Evolutionary conservation across 805 yeast species (phyloP).

Genomic region (Saturnispora besseyi): DNA sequence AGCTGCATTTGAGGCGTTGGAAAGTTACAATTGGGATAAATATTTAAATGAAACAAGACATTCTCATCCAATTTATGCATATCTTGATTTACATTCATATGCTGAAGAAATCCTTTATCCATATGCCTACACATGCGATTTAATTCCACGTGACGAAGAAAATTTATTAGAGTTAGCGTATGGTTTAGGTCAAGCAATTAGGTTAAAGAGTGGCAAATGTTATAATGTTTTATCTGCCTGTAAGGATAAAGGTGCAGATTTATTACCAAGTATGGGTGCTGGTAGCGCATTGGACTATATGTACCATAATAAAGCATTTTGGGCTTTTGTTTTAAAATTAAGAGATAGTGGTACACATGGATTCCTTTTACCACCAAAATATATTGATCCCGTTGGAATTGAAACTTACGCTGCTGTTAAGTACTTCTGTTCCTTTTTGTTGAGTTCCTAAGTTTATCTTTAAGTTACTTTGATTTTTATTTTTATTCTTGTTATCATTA

Average conservation of each 20-base stretch:
- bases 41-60: constrained; percentile 40
- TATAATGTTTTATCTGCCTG: constrained; percentile 75
- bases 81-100: constrained; percentile 76
- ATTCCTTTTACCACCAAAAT: constrained; percentile 62
- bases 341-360: constrained; percentile 82
- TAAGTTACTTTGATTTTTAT: not conserved
- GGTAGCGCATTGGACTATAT: constrained; percentile 77
- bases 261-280: constrained; percentile 65
- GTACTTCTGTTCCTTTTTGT: constrained; percentile 49
- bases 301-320: constrained; percentile 72
- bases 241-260: constrained; percentile 64
- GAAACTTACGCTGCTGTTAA: constrained; percentile 63
- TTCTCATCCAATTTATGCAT: constrained; percentile 61
- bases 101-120: constrained; percentile 79
- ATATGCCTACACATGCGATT: constrained; percentile 69
- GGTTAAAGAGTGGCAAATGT: constrained; percentile 51
- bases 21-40: constrained; percentile 40
- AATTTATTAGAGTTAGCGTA: constrained; percentile 73
- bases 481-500: not conserved
- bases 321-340: constrained; percentile 78
- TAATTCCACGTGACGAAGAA: constrained; percentile 69
- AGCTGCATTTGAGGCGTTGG: constrained; percentile 56
- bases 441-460: constrained; percentile 15
- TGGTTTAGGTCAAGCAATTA: constrained; percentile 67
- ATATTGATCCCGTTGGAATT: constrained; percentile 66